These are phyloP conservation scores for Pterocarpus macrocarpus DNA, from an alignment of 306 rosid genomes.

Conservation along the genomic window DNA sequence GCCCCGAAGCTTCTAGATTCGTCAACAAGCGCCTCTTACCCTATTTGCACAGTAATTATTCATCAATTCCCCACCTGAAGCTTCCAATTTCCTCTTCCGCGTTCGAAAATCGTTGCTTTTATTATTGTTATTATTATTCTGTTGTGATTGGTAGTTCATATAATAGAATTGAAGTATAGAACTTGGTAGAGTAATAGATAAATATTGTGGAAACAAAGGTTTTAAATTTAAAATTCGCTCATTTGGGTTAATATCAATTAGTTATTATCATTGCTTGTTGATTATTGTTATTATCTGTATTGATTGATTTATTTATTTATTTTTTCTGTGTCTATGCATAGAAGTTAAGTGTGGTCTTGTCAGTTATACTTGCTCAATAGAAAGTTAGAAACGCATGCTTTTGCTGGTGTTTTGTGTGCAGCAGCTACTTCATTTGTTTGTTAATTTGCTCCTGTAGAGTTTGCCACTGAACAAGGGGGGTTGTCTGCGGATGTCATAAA, in stretches of 20 bases:
- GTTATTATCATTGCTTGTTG: background rate
- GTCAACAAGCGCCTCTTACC: constrained; percentile 81
- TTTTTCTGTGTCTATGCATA: background rate
- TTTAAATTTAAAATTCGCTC: background rate
- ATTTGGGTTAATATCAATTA: background rate
- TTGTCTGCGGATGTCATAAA: constrained; percentile 83
- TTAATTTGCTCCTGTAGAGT: constrained; percentile 60
- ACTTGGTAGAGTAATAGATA: background rate
- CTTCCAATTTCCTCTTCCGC: too few species aligned
- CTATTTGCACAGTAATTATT: constrained; percentile 64
- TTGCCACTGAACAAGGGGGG: constrained; percentile 86
- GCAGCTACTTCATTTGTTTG: constrained; percentile 6
- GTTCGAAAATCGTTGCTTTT: too few species aligned
- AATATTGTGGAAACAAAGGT: background rate
- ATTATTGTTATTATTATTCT: background rate
- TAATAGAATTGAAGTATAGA: background rate
- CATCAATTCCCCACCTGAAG: background rate
- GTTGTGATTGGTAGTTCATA: background rate
- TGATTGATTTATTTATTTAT: background rate
- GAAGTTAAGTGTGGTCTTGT: background rate
- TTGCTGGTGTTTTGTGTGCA: background rate
- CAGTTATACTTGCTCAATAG: background rate
- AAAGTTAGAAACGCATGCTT: background rate
- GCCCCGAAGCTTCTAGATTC: constrained; percentile 95
- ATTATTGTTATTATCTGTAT: background rate